Percentiles rank a stretch among this genome's conserved stretches.
Conservation (phyloP, 129 eudicot genomes). For the Flaveria trinervia region DNA sequence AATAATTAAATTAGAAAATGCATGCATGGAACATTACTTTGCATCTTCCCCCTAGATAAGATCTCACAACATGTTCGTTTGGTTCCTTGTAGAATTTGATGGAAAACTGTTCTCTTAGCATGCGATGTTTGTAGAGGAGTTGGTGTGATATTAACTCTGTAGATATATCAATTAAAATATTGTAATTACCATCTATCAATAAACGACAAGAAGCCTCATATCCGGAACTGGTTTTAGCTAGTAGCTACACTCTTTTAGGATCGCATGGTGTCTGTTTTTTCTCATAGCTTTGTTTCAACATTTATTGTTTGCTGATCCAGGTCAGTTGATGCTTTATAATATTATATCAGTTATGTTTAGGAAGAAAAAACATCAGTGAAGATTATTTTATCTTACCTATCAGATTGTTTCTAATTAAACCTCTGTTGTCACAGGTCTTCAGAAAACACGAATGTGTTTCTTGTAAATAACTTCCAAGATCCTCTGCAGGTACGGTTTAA, state of each 20-base stretch:
- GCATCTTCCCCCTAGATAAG: not conserved
- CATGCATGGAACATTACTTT: not conserved
- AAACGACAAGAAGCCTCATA: not conserved
- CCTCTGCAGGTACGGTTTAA: conserved; percentile 80
- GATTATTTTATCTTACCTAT: conserved; percentile 7
- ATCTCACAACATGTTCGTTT: not conserved
- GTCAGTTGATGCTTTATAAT: not conserved
- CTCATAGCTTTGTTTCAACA: not conserved
- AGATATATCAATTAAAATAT: not conserved
- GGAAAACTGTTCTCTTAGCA: conserved; percentile 7
- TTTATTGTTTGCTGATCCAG: not conserved
- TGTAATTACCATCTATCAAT: not conserved
- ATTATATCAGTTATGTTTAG: not conserved
- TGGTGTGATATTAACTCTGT: not conserved
- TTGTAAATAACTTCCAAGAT: conserved; percentile 93
- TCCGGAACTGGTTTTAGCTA: conserved; percentile 5
- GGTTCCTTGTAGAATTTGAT: conserved; percentile 11
- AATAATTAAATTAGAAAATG: conserved; percentile 6
- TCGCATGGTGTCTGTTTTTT: not conserved
- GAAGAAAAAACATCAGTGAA: not conserved
- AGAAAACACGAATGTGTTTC: conserved; percentile 88
- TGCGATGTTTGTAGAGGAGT: conserved; percentile 8
- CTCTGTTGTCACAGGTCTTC: conserved; percentile 67
- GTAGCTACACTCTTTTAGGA: conserved; percentile 4
- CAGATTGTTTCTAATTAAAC: conserved; percentile 20